These are phyloP conservation scores for Batrachochytrium dendrobatidis DNA, from an alignment of 371 early-diverging fungal genomes.

Conservation along the genomic window DNA sequence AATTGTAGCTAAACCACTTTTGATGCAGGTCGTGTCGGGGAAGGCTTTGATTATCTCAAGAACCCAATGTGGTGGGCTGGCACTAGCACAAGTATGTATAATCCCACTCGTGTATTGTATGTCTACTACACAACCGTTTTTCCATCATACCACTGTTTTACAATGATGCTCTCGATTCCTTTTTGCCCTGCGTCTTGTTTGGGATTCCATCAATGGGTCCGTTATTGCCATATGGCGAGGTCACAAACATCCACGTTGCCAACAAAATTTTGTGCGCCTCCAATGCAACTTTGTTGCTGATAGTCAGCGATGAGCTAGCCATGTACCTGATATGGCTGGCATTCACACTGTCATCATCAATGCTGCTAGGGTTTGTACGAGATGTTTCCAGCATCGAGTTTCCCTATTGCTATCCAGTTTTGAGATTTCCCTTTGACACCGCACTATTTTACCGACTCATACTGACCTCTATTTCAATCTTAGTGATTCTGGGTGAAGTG, in stretches of 20 bases:
- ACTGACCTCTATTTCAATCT: too few species aligned
- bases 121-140: too few species aligned
- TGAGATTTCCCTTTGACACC: neutral
- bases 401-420: neutral
- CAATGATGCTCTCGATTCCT: too few species aligned
- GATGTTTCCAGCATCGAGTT: neutral
- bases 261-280: too few species aligned
- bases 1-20: neutral
- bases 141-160: too few species aligned
- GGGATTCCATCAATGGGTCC: too few species aligned
- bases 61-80: conserved; percentile 89
- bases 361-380: neutral
- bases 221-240: too few species aligned
- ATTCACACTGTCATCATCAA: conserved; percentile 3
- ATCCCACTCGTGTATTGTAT: neutral
- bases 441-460: too few species aligned
- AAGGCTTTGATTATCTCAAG: conserved; percentile 71
- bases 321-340: conserved; percentile 6
- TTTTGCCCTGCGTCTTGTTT: too few species aligned
- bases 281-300: too few species aligned
- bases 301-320: too few species aligned
- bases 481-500: conserved; percentile 84
- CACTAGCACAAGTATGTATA: conserved; percentile 66
- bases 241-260: too few species aligned
- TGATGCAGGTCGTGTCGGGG: conserved; percentile 55